These are phyloP conservation scores for Lentinula sp. DNA, from an alignment of 768 basidiomycete genomes.

Conservation along the genomic window DNA sequence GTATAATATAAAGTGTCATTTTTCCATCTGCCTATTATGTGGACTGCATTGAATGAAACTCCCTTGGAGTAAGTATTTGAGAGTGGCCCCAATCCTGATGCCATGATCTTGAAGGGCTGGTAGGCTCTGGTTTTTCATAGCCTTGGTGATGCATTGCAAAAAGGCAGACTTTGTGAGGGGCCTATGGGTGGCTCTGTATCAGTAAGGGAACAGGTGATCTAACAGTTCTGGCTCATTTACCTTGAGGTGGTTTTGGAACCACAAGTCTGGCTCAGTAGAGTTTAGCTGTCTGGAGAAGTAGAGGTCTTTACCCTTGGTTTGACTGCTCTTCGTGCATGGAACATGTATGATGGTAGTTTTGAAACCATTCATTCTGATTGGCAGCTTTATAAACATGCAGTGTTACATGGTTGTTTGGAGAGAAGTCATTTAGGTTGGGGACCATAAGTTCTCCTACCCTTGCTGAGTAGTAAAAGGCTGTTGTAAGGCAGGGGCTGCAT, in stretches of 20 bases:
- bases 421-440: slow-evolving; percentile 21
- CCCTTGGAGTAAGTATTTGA: slow-evolving; percentile 17
- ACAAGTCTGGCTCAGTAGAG: slow-evolving; percentile 19
- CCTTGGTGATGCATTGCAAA: slow-evolving; percentile 7
- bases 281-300: slow-evolving; percentile 23
- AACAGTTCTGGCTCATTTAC: slow-evolving; percentile 9
- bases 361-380: slow-evolving; percentile 22
- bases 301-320: slow-evolving; percentile 22
- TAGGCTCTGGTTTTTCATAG: not conserved
- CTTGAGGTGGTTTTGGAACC: slow-evolving; percentile 24
- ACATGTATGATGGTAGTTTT: slow-evolving; percentile 19
- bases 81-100: slow-evolving; percentile 18
- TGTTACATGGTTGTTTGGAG: slow-evolving; percentile 22
- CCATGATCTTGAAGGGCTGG: slow-evolving; percentile 18
- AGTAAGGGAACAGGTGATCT: slow-evolving; percentile 25
- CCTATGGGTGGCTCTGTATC: not conserved
- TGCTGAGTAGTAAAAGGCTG: slow-evolving; percentile 26
- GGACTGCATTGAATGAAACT: slow-evolving; percentile 16
- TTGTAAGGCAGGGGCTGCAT: slow-evolving; percentile 30
- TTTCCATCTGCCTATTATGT: slow-evolving; percentile 16
- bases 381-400: slow-evolving; percentile 9
- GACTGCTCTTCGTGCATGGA: slow-evolving; percentile 18
- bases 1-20: slow-evolving; percentile 15
- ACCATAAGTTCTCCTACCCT: slow-evolving; percentile 33
- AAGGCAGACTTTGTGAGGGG: slow-evolving; percentile 8